phyloP scores from a whole-genome alignment of 176 grass and related monocot genomes.

The Hsuehochloa calcarea region DNA sequence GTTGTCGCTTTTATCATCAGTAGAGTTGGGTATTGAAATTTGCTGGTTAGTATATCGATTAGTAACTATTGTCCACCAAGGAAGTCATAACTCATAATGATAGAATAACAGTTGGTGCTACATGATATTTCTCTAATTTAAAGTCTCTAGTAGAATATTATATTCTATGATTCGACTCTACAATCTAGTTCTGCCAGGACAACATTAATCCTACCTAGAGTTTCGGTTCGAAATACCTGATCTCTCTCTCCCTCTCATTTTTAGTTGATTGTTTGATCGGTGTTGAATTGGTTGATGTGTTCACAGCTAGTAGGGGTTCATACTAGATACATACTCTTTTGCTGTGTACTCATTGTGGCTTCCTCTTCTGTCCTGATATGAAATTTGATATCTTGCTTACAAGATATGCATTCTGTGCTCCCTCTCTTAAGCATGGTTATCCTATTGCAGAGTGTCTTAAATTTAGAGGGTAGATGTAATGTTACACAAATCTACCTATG shows the following conservation, averaged over 20 bases:
- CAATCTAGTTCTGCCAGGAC: not conserved
- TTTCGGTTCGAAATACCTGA: not conserved
- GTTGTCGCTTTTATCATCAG: not conserved
- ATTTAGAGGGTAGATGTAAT: not conserved
- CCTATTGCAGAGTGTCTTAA: conserved; percentile 10
- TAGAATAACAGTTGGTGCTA: not conserved
- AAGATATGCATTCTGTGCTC: not conserved
- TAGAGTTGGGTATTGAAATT: not conserved
- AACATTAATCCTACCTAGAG: not conserved
- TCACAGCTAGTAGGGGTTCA: not conserved
- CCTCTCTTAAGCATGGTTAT: not conserved
- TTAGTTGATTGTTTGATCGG: not conserved
- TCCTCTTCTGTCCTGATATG: not conserved
- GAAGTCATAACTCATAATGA: not conserved
- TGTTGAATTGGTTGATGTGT: not conserved
- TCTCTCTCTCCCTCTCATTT: not conserved
- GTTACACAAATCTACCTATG: not conserved
- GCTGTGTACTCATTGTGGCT: not conserved
- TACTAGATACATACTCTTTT: not conserved
- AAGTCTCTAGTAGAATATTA: not conserved
- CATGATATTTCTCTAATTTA: not conserved
- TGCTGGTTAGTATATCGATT: conserved; percentile 2
- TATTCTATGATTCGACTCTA: not conserved
- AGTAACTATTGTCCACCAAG: not conserved
- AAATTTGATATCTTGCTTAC: not conserved